Base-by-base conservation (phyloP, 2,329 filamentous ascomycete genomes). In the Allantophomopsis lycopodina region DNA sequence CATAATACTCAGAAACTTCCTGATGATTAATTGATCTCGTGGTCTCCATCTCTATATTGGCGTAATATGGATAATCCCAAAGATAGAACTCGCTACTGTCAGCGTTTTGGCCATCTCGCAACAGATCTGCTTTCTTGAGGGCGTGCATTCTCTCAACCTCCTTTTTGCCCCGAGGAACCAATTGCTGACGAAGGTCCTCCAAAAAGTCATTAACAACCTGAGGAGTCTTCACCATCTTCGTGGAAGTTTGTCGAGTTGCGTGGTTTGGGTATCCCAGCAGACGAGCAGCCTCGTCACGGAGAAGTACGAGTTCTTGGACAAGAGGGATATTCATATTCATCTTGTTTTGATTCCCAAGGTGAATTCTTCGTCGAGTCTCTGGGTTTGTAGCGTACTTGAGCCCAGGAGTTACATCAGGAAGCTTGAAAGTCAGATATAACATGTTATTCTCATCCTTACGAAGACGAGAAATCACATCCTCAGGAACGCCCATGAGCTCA, bases 1-100 rank as follows among this genome's bases (percentile, higher is more conserved):
- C 82, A 61, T 88, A 88, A 60, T 86, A 88, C 59, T 87, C 79
- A 8, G 82, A 75, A 48, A 88, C 81, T 51, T 76, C 71, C 48
- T 76, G 73, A 56, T 86, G 80, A 45, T 87, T 80, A 30, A 87
- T 75, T 53, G 72, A 76, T 56, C 77, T 86, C 54, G 86, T 78
- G 54, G 78, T 71, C 62, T 87, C 79, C 28, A 85, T 72, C 69
- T 84, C 77, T 51, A 86, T 62, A 7, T 79, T 74, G 48, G 84
- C 79, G 57, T 87, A 87, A 61, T 73, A 88, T 20, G 79, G 68
- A 54, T 82, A 71, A 47, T 88, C 83, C 32, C 32, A 33, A 83
- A 83, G 88, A 37, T 85, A 70, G 56, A 81, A 86, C 8, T 8
- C 20, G 57, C 85, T 83, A 50, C 73, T 73, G 38, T 69, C 72